Percentiles rank a stretch among this genome's conserved stretches.
Evolutionary conservation across 352 stramenopile species (phyloP).

Genomic region (Phytophthora crassamura): DNA sequence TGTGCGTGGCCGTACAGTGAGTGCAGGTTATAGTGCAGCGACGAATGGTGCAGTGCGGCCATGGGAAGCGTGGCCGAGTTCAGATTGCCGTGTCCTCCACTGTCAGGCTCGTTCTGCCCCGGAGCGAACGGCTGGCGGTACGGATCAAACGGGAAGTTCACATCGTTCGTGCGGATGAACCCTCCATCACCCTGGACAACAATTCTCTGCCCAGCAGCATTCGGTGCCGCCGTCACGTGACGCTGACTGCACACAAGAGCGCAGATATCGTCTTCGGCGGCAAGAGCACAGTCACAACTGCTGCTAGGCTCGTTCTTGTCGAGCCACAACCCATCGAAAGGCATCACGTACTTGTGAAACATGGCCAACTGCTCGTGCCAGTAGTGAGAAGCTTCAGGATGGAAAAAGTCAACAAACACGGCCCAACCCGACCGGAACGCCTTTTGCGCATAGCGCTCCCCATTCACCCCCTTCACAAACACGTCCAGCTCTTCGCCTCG

Average conservation of each 20-base stretch:
- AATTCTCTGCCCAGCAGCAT: constrained; percentile 22
- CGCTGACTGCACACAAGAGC: constrained; percentile 20
- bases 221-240: neutral
- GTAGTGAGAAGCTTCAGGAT: constrained; percentile 71
- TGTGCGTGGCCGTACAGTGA: constrained; percentile 84
- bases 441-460: constrained; percentile 72
- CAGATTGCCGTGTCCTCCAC: constrained; percentile 68
- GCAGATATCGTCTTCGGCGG: constrained; percentile 48
- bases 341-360: constrained; percentile 67
- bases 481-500: constrained; percentile 61
- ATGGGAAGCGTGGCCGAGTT: constrained; percentile 83
- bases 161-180: constrained; percentile 74
- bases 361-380: constrained; percentile 70
- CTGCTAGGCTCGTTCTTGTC: constrained; percentile 85
- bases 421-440: constrained; percentile 69
- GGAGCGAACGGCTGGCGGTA: constrained; percentile 82
- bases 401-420: constrained; percentile 87
- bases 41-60: constrained; percentile 66
- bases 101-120: constrained; percentile 49
- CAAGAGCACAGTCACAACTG: constrained; percentile 61
- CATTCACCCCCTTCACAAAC: constrained; percentile 79
- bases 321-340: constrained; percentile 88
- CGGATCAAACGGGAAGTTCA: constrained; percentile 83
- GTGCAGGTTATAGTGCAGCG: constrained; percentile 89
- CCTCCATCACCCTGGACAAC: constrained; percentile 21